phyloP scores from a whole-genome alignment of 2,329 filamentous ascomycete species.

The Fusarium redolens region DNA sequence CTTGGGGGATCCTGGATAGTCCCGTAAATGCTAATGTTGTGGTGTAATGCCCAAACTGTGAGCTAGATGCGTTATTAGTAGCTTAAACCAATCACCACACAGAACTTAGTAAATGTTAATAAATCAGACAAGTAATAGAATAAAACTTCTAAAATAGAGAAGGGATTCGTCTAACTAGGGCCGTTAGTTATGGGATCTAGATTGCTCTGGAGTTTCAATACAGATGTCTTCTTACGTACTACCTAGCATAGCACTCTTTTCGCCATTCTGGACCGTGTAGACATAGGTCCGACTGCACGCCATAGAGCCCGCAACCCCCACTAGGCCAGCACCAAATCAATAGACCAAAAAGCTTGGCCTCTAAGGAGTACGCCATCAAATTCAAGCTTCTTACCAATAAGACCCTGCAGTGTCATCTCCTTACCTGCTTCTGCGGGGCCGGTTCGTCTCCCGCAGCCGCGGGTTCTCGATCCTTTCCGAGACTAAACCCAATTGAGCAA shows the following conservation, averaged over 20 bases:
- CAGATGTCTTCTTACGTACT: too few relatives aligned
- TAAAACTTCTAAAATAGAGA: too few relatives aligned
- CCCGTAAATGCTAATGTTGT: too few relatives aligned
- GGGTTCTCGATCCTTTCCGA: background rate
- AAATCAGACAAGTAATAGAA: too few relatives aligned
- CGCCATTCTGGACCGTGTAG: background rate
- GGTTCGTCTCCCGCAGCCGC: background rate
- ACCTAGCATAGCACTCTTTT: background rate
- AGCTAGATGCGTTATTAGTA: too few relatives aligned
- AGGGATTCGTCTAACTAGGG: too few relatives aligned
- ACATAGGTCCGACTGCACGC: background rate
- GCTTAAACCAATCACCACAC: too few relatives aligned
- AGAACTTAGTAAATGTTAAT: too few relatives aligned
- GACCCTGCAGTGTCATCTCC: too few relatives aligned
- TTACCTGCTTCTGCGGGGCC: background rate
- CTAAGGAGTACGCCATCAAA: too few relatives aligned
- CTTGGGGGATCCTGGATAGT: background rate
- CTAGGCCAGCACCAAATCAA: background rate
- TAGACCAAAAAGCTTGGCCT: background rate
- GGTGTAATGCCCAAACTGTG: too few relatives aligned
- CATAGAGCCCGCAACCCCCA: background rate
- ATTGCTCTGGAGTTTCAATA: too few relatives aligned
- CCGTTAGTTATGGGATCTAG: background rate
- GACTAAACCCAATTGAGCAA: background rate
- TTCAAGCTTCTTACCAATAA: background rate